These are phyloP conservation scores for Parafenestella ontariensis DNA, from an alignment of 2,329 filamentous ascomycete species.

Conservation along the genomic window DNA sequence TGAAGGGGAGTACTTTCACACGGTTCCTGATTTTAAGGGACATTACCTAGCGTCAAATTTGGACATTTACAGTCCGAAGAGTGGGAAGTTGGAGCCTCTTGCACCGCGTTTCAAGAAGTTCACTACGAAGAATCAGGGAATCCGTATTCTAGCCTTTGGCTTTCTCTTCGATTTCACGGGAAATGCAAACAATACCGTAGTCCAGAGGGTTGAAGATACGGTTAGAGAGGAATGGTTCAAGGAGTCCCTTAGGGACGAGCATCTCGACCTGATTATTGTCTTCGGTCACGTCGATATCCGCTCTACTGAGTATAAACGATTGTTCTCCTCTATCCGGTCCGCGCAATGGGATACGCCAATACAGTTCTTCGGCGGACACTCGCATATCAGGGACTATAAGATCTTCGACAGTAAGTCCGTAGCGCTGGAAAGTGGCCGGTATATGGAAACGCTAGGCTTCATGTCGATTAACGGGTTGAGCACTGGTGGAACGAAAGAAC, in stretches of 20 bases:
- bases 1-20: slow-evolving; percentile 77
- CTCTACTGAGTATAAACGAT: slow-evolving; percentile 77
- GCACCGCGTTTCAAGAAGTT: slow-evolving; percentile 87
- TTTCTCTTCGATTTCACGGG: slow-evolving; percentile 94
- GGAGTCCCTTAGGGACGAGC: slow-evolving; percentile 76
- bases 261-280: slow-evolving; percentile 86
- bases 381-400: slow-evolving; percentile 84
- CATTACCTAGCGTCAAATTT: slow-evolving; percentile 91
- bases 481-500: slow-evolving; percentile 46
- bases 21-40: slow-evolving; percentile 80
- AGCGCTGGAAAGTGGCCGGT: slow-evolving; percentile 85
- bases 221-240: slow-evolving; percentile 90
- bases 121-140: slow-evolving; percentile 85
- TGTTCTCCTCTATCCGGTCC: slow-evolving; percentile 80
- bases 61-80: slow-evolving; percentile 79
- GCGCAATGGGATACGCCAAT: slow-evolving; percentile 83
- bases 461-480: slow-evolving; percentile 78
- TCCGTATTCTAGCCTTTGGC: slow-evolving; percentile 86
- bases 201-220: slow-evolving; percentile 79
- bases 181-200: slow-evolving; percentile 89
- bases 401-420: slow-evolving; percentile 80
- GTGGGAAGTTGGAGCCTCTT: slow-evolving; percentile 75
- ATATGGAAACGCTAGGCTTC: slow-evolving; percentile 95
- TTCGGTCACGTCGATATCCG: slow-evolving; percentile 84
- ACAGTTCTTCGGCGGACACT: slow-evolving; percentile 89